Conservation (phyloP, 2,329 filamentous ascomycete genomes). For the Aschersonia sp. region DNA sequence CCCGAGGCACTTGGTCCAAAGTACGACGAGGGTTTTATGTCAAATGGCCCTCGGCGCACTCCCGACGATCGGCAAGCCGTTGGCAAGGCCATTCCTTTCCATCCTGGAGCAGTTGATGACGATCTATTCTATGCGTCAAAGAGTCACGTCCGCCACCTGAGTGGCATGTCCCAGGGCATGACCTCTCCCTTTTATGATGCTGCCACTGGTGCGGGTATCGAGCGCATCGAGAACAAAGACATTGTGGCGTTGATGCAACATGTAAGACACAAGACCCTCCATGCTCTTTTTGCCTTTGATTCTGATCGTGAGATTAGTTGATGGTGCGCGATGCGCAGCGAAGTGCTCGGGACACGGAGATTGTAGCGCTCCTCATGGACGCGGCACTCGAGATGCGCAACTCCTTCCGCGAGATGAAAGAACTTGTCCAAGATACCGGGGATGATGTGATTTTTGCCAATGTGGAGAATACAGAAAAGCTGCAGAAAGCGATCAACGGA, state of each 20-base stretch:
- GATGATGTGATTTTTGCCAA: conserved; percentile 79
- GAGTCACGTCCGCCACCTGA: conserved; percentile 53
- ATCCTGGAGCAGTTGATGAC: conserved; percentile 32
- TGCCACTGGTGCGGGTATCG: conserved; percentile 73
- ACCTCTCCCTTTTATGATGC: conserved; percentile 80
- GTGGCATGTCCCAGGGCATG: conserved; percentile 86
- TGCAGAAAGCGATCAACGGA: conserved; percentile 69
- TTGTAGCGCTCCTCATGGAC: conserved; percentile 83
- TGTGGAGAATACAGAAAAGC: conserved; percentile 77
- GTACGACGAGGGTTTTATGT: conserved; percentile 82
- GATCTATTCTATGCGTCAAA: conserved; percentile 53
- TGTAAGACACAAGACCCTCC: conserved; percentile 29
- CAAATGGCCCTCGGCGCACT: conserved; percentile 46
- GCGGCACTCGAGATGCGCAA: conserved; percentile 94
- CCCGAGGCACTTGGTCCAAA: conserved; percentile 44
- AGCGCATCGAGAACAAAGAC: conserved; percentile 88
- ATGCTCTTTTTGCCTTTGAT: neutral
- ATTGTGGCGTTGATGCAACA: conserved; percentile 98
- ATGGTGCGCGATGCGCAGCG: conserved; percentile 94
- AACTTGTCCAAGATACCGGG: conserved; percentile 67
- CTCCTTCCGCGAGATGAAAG: conserved; percentile 90
- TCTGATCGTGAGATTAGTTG: conserved; percentile 34
- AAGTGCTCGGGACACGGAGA: conserved; percentile 91
- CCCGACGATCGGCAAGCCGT: conserved; percentile 34
- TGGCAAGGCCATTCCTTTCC: conserved; percentile 40